Conservation (phyloP, 169 alveolate species). For the Sarcocystis neurona region DNA sequence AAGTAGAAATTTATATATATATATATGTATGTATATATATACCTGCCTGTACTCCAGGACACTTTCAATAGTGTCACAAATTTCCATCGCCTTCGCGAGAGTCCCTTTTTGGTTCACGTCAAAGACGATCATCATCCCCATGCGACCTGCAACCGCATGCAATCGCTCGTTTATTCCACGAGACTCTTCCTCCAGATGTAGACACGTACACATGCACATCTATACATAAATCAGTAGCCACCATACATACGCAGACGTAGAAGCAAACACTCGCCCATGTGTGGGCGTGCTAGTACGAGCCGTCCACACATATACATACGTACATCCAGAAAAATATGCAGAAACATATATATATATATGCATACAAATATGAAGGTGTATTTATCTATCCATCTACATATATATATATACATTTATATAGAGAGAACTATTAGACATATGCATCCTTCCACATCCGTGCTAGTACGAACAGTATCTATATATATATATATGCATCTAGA, state of each 20-base stretch:
- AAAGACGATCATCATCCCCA: conserved; percentile 34
- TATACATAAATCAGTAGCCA: not conserved
- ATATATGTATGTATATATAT: no score
- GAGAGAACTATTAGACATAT: no score
- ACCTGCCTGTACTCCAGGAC: conserved; percentile 6
- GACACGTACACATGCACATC: not conserved
- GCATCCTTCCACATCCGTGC: no score
- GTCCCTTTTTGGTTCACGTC: conserved; percentile 21
- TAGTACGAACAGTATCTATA: no score
- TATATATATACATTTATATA: not conserved
- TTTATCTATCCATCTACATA: not conserved
- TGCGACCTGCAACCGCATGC: not conserved
- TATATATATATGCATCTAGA: not conserved
- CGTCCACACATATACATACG: not conserved
- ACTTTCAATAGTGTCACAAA: conserved; percentile 13
- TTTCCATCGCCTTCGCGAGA: conserved; percentile 19
- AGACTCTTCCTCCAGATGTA: no score
- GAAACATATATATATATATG: not conserved
- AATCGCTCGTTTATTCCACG: no score
- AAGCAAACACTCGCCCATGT: not conserved
- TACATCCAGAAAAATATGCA: not conserved
- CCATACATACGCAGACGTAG: not conserved
- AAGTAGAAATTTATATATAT: no score
- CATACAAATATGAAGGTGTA: not conserved
- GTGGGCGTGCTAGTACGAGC: no score